Evolutionary conservation across 352 stramenopile genomes (phyloP).

Genomic region (Globisporangium parvum): DNA sequence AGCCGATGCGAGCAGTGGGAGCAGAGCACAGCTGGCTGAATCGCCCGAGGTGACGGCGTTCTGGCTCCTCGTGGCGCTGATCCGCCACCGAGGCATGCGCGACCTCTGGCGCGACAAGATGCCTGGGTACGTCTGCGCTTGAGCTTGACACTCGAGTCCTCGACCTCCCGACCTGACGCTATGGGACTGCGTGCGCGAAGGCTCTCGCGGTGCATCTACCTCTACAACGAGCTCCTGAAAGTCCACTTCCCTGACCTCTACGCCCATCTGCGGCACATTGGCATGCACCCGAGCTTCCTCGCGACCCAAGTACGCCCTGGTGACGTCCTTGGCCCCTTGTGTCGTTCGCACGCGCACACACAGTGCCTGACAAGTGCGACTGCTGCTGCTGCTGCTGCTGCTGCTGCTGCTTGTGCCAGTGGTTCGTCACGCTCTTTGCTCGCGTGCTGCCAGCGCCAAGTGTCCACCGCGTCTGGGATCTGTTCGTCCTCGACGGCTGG

Average conservation of each 20-base stretch:
- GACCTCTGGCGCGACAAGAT: conserved; percentile 76
- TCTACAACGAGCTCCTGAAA: conserved; percentile 69
- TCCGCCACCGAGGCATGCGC: conserved; percentile 46
- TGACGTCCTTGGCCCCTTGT: background rate
- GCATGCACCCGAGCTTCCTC: conserved; percentile 76
- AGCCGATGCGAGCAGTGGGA: background rate
- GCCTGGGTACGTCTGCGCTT: conserved; percentile 39
- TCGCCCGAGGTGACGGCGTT: conserved; percentile 51
- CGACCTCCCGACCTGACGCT: background rate
- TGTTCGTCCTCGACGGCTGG: conserved; percentile 73
- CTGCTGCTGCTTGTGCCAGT: conserved; percentile 24
- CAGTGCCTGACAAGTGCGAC: no score
- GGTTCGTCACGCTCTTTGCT: conserved; percentile 83
- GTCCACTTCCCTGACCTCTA: conserved; percentile 63
- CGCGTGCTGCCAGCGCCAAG: conserved; percentile 37
- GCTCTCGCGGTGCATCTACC: conserved; percentile 64
- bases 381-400: no score
- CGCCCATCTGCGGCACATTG: conserved; percentile 61
- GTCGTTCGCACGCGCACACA: background rate
- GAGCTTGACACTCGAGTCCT: background rate
- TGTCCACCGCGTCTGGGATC: conserved; percentile 62
- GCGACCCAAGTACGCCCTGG: conserved; percentile 50
- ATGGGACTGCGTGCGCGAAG: conserved; percentile 15
- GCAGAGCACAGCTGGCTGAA: conserved; percentile 2
- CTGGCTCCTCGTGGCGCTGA: conserved; percentile 52